Evolutionary conservation across 495 filamentous ascomycete genomes (phyloP), one percentile per base, ranked within the genome.

Genomic region (Neurospora intermedia): DNA sequence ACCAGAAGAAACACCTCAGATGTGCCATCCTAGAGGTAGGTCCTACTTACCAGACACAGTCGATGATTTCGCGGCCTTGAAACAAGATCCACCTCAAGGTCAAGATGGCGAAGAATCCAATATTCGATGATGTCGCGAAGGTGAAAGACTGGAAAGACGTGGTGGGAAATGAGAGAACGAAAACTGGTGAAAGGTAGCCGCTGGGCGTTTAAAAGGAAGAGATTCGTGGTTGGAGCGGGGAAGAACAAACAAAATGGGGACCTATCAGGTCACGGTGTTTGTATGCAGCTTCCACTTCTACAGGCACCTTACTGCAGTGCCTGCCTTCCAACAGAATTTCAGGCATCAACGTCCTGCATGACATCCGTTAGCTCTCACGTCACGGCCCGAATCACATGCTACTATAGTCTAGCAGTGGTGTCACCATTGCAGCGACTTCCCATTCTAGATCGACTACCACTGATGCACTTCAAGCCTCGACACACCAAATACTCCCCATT

Each of bases 351-450:
- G 7, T 9, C 43, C 43, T n/a, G 15, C 1, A 45, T 6, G 3
- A 18, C 7, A 6, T 0, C 35, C 43, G 16, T 45, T 6, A 45
- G 0, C 2, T n/a, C 16, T 45, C 43, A 1, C 43, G n/a, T 48
- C 45, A 20, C n/a, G 4, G 1, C 9, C 4, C 4, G 1, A 48
- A 48, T 48, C 3, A 48, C n/a, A 9, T 20, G 18, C 1, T 0
- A n/a, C n/a, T n/a, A n/a, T n/a, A 23, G n/a, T 4, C 35, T 1
- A 20, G n/a, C 0, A 8, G 38, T 2, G 0, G 4, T n/a, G 43
- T 0, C n/a, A 7, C 18, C 10, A 18, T 0, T 46, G 18, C 18
- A 45, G 43, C 3, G 43, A 46, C 16, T 43, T 43, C 35, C 35
- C 35, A 38, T 38, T 8, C 2, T 7, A 43, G 6, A 18, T n/a